A percentile compares a stretch with the other conserved stretches of the same genome.
Evolutionary conservation across 1,284 basidiomycete genomes (phyloP).

Genomic region (Cutaneotrichosporon sp.): DNA sequence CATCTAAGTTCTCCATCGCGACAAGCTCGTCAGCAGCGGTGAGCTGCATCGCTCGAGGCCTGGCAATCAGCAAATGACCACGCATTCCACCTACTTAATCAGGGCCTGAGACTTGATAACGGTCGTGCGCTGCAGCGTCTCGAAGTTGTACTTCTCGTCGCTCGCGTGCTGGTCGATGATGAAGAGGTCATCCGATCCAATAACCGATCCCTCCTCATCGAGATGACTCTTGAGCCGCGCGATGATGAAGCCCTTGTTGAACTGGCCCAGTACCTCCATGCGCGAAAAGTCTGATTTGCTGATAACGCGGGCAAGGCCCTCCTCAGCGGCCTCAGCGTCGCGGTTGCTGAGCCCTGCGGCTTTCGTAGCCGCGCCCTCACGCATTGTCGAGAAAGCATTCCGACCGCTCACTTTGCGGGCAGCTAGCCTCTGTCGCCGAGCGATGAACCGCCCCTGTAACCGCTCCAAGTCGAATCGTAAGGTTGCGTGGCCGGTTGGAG

Average conservation of each 20-base stretch:
- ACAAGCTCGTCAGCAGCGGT: constrained; percentile 87
- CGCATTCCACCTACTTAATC: constrained; percentile 62
- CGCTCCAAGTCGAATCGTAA: constrained; percentile 42
- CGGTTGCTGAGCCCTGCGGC: constrained; percentile 63
- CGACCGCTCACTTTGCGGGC: constrained; percentile 20
- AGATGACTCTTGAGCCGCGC: constrained; percentile 59
- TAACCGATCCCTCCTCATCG: constrained; percentile 19
- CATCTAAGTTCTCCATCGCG: constrained; percentile 78
- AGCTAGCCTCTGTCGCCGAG: constrained; percentile 1
- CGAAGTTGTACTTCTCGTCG: constrained; percentile 97
- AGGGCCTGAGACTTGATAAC: constrained; percentile 82
- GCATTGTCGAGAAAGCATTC: constrained; percentile 29
- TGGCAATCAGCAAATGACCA: constrained; percentile 44
- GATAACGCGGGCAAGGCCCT: constrained; percentile 79
- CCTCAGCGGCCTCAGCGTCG: constrained; percentile 64
- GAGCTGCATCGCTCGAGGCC: constrained; percentile 75
- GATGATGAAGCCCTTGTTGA: constrained; percentile 95
- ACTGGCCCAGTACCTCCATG: constrained; percentile 91
- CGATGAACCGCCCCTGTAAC: constrained; percentile 30
- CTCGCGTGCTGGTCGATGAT: constrained; percentile 67
- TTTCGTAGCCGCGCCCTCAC: constrained; percentile 27
- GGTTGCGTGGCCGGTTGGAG: constrained; percentile 38
- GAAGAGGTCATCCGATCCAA: constrained; percentile 76
- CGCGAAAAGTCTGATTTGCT: constrained; percentile 77
- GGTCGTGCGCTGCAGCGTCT: constrained; percentile 83